Conservation (phyloP, 768 basidiomycete genomes). For the Suillus plorans region DNA sequence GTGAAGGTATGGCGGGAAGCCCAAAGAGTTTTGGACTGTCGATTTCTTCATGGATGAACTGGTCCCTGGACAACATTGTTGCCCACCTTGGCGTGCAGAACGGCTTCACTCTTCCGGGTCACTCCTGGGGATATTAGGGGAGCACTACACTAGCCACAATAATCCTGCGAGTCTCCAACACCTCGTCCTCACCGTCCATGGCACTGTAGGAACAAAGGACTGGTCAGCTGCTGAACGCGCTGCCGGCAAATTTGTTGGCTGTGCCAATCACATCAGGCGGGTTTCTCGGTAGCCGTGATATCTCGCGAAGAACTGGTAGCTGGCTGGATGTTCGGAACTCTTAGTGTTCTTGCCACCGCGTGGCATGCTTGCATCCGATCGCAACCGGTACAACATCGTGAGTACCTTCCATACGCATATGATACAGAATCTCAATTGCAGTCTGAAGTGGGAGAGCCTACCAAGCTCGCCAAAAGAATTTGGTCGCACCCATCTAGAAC, state of each 20-base stretch:
- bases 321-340: neutral
- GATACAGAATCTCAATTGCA: neutral
- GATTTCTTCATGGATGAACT: conserved; percentile 48
- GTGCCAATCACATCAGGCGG: too few species aligned
- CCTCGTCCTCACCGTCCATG: conserved; percentile 27
- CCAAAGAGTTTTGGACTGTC: conserved; percentile 36
- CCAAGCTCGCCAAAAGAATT: neutral
- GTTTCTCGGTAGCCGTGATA: neutral
- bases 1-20: conserved; percentile 31
- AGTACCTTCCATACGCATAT: neutral
- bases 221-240: conserved; percentile 16
- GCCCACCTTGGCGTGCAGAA: conserved; percentile 37
- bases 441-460: neutral
- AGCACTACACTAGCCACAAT: conserved; percentile 31
- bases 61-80: conserved; percentile 41
- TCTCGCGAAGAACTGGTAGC: neutral
- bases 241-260: conserved; percentile 11
- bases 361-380: neutral
- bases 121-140: conserved; percentile 50
- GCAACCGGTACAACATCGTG: neutral
- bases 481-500: neutral
- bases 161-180: conserved; percentile 34
- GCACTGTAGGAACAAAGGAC: conserved; percentile 17
- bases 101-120: conserved; percentile 42
- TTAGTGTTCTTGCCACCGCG: neutral